Base-by-base conservation (phyloP, 257 asterid genomes). In the Galeopsis tetrahit region DNA sequence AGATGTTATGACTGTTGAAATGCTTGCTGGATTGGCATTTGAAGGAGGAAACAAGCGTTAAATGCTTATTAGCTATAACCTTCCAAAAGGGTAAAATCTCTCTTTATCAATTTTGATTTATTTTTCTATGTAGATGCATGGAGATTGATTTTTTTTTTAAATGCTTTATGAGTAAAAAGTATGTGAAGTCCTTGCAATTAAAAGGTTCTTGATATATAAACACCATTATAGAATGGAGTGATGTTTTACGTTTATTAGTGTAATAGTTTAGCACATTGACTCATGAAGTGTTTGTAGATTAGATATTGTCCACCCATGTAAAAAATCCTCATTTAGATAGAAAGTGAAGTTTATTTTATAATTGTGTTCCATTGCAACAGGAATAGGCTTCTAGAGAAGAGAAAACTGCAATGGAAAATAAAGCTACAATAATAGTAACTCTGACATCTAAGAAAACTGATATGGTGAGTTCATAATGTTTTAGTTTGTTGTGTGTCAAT, bases 11-110 rank as follows among this genome's bases (percentile, higher is more conserved):
- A 85, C 82, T 46, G 96, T 89, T 36, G 97, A 91, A 78, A 89
- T 91, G 96, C 97, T 87, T 72, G 96, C 97, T 43, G 97, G 97
- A 0, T 81, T 91, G 71, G 89, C 87, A 4, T 89, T 95, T 36
- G 97, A 87, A 56, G 97, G 97, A 4, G 96, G 92, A 38, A 91
- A 96, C 80, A 89, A 91, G 70, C 90, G 89, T 48, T 89, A 91
- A 82, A 91, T 91, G 97, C 92, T 91, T 62, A 87, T 91, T 67
- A 89, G 96, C 83, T 85, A 89, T 51, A 89, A 83, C 75, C 89
- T 91, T n/a, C 97, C 97, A 58, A 82, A 87, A 68, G 92, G 95
- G 95, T 88, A 78, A 15, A 31, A 32, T 55, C 32, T 69, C 33
- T 14, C 13, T 17, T 56, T 31, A 9, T 74, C 15, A 48, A 34